Percentiles rank a stretch among this genome's conserved stretches.
These are phyloP conservation scores for Phyllosticta capitalensis DNA, from an alignment of 2,329 filamentous ascomycete genomes.

Conservation along the genomic window DNA sequence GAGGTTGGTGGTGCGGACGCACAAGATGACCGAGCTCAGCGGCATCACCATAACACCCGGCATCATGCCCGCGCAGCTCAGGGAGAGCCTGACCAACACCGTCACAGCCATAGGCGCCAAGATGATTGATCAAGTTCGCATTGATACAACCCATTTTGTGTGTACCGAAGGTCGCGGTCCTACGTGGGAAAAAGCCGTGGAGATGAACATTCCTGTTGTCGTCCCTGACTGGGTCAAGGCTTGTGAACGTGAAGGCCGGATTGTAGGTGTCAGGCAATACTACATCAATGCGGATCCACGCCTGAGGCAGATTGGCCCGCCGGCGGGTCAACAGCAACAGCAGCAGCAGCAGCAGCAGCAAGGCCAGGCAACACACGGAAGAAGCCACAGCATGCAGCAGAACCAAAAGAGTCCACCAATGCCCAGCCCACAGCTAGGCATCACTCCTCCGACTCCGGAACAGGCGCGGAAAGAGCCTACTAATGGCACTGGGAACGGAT, in stretches of 20 bases:
- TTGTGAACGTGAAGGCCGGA: conserved; percentile 86
- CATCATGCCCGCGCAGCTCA: conserved; percentile 62
- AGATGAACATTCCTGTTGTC: conserved; percentile 97
- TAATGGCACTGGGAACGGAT: conserved; percentile 15
- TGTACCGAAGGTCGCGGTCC: conserved; percentile 86
- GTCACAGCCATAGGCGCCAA: conserved; percentile 87
- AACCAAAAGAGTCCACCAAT: conserved; percentile 17
- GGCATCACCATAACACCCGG: conserved; percentile 93
- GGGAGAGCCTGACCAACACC: conserved; percentile 63
- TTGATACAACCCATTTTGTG: conserved; percentile 97
- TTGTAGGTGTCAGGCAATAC: conserved; percentile 89
- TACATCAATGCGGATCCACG: conserved; percentile 81
- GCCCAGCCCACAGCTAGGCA: conserved; percentile 38
- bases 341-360: conserved; percentile 14
- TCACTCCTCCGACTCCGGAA: conserved; percentile 44
- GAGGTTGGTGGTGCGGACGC: conserved; percentile 75
- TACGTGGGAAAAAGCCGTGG: conserved; percentile 90
- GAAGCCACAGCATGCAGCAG: conserved; percentile 16
- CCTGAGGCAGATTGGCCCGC: conserved; percentile 43
- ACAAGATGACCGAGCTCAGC: conserved; percentile 97
- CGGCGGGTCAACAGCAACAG: conserved; percentile 18
- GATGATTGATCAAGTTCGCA: conserved; percentile 78
- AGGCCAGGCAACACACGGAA: conserved; percentile 11
- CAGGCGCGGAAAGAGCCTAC: conserved; percentile 14
- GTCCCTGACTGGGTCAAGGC: conserved; percentile 94